phyloP scores from a whole-genome alignment of 768 basidiomycete species.

The Leccinum sublutescens region DNA sequence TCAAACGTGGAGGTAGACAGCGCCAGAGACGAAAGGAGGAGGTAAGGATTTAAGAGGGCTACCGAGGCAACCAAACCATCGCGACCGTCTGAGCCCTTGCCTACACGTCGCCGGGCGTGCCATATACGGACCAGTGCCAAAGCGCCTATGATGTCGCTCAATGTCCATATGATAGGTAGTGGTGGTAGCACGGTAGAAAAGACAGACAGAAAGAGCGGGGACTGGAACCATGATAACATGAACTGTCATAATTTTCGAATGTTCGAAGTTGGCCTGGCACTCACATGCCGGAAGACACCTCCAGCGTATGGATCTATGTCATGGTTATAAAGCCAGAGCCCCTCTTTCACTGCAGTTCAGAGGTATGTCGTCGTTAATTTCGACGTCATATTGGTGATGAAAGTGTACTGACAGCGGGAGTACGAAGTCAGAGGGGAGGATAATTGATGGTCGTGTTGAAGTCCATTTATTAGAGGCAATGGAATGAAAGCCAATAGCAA shows the following conservation, averaged over 20 bases:
- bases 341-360: conserved; percentile 72
- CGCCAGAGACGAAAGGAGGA: conserved; percentile 75
- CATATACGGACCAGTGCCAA: conserved; percentile 68
- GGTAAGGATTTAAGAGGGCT: conserved; percentile 88
- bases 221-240: conserved; percentile 43
- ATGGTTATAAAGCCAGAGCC: conserved; percentile 74
- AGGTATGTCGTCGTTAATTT: background rate
- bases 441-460: conserved; percentile 73
- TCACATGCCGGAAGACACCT: conserved; percentile 81
- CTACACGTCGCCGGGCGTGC: conserved; percentile 56
- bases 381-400: background rate
- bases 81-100: conserved; percentile 39
- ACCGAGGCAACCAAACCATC: conserved; percentile 62
- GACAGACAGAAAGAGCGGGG: conserved; percentile 72
- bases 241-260: background rate
- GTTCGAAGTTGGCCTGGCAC: conserved; percentile 24
- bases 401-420: conserved; percentile 57
- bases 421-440: conserved; percentile 81
- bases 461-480: conserved; percentile 38
- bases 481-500: conserved; percentile 52
- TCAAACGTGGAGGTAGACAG: conserved; percentile 82
- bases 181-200: conserved; percentile 70
- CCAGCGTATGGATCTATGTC: conserved; percentile 88
- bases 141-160: conserved; percentile 65
- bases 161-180: conserved; percentile 65